A percentile compares a stretch with the other conserved stretches of the same genome.
Conservation (phyloP, 257 asterid species). For the Primulina eburnea region DNA sequence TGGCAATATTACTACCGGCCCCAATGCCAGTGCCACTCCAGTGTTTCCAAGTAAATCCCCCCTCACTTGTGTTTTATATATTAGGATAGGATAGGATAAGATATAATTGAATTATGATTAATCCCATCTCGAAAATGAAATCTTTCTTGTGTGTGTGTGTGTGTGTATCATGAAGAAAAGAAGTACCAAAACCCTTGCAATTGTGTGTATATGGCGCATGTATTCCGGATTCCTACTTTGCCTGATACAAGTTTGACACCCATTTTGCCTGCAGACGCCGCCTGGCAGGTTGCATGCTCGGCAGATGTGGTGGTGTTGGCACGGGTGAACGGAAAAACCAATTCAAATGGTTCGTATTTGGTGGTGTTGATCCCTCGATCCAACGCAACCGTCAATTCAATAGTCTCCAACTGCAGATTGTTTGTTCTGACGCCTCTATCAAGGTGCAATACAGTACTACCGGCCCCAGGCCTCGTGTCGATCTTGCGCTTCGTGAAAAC, state of each 20-base stretch:
- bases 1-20: no score
- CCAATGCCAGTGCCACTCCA: conserved; percentile 36
- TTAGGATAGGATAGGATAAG: background rate
- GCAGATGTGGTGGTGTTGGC: conserved; percentile 12
- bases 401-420: conserved; percentile 25
- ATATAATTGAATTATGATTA: background rate
- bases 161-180: no score
- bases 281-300: conserved; percentile 20
- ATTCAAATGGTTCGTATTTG: conserved; percentile 11
- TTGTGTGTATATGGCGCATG: background rate
- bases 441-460: conserved; percentile 20
- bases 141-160: no score
- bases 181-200: no score
- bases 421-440: conserved; percentile 27
- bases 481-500: conserved; percentile 21
- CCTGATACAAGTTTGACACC: background rate
- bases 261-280: conserved; percentile 20
- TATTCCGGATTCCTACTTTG: no score
- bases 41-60: conserved; percentile 30
- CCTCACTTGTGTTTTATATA: no score
- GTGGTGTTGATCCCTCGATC: conserved; percentile 21
- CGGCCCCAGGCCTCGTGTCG: conserved; percentile 26
- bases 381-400: conserved; percentile 20
- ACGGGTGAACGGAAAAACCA: conserved; percentile 18
- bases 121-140: no score